phyloP scores from a whole-genome alignment of 768 basidiomycete species.

The Rhodotorula taiwanensis region DNA sequence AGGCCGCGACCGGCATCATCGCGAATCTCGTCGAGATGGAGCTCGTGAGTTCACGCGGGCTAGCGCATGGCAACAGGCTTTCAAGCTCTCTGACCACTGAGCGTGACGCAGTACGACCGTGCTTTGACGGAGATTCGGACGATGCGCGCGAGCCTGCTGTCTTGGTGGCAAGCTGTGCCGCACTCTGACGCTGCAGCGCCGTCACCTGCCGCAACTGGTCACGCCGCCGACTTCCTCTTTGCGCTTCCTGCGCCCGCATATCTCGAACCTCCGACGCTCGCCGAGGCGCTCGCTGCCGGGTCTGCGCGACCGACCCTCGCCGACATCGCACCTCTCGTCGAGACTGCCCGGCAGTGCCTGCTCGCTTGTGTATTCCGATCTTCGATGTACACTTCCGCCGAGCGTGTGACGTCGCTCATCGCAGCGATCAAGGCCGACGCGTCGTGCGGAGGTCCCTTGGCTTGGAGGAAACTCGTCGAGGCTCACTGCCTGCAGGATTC shows the following conservation, averaged over 20 bases:
- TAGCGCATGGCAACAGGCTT: too few species aligned
- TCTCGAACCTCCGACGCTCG: conserved; percentile 16
- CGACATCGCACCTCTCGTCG: conserved; percentile 29
- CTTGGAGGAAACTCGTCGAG: not conserved
- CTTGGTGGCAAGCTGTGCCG: too few species aligned
- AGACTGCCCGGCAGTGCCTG: conserved; percentile 23
- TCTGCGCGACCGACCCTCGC: not conserved
- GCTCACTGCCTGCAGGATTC: too few species aligned
- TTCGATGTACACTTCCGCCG: not conserved
- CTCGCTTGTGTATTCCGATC: conserved; percentile 23
- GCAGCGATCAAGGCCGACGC: too few species aligned
- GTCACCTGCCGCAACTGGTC: too few species aligned
- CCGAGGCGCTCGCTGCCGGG: conserved; percentile 13
- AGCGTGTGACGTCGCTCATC: too few species aligned
- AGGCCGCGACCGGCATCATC: conserved; percentile 61
- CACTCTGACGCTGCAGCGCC: too few species aligned
- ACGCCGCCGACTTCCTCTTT: conserved; percentile 15
- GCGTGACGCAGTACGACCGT: conserved; percentile 26
- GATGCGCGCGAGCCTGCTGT: conserved; percentile 21
- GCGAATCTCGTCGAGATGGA: conserved; percentile 64
- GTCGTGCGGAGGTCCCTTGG: too few species aligned
- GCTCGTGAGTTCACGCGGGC: conserved; percentile 53
- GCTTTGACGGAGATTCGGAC: conserved; percentile 20
- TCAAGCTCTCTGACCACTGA: too few species aligned
- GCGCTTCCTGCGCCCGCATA: conserved; percentile 22